Evolutionary conservation across 2,329 filamentous ascomycete species (phyloP), one percentile per base, ranked within the genome.

Genomic region (Ophiostoma tasmaniense): DNA sequence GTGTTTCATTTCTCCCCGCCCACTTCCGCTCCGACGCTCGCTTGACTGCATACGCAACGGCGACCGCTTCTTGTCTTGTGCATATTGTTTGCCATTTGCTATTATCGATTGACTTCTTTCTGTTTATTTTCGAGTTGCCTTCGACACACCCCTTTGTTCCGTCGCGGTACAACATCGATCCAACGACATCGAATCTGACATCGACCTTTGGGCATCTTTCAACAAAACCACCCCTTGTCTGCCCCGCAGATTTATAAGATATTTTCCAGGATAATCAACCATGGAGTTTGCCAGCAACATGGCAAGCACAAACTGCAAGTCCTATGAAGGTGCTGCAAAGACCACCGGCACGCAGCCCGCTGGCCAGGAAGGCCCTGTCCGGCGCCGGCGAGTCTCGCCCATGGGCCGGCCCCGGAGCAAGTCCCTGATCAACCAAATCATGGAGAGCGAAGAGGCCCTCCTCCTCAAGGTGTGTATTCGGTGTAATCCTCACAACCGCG

Each of bases 391-490:
- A 7, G 86, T 85, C 73, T 89, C 87, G 2, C 85, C 84, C 68
- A 85, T 85, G 70, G 78, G 84, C 68, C 84, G 84, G 1, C 79
- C 77, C 37, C 74, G 86, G 73, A 80, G 85, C 73, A 86, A 83
- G 73, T 88, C 85, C 13, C 79, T 87, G n/a, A 83, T 87, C 50
- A 82, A 83, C 73, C 81, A 84, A 68, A 82, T 86, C 72, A 85
- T 88, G 80, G 87, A 89, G 59, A 82, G 84, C 50, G 87, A 89
- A 72, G 87, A 89, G 73, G 80, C 82, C 28, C 76, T 89, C 39
- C 75, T 89, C 68, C 80, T 89, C 67, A 88, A 85, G 81, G 82
- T 85, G 73, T 22, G 66, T n/a, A n/a, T n/a, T n/a, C n/a, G n/a
- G n/a, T n/a, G n/a, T n/a, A n/a, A n/a, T n/a, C n/a, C n/a, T n/a